Base-by-base conservation (phyloP, 495 filamentous ascomycete genomes). In the Cercophora sp. region DNA sequence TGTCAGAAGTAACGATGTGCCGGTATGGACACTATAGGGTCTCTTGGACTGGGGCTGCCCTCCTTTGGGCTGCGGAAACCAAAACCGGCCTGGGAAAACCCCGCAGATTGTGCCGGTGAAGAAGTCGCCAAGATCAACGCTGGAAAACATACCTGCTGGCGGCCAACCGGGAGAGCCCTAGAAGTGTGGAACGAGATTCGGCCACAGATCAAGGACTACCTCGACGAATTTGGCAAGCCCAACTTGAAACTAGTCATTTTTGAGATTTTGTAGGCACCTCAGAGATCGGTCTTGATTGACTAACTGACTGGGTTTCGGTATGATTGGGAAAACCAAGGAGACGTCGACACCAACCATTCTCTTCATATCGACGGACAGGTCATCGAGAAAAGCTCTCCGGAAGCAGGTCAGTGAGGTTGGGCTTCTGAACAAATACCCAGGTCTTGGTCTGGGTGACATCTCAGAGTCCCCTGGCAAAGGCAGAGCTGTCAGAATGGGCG, bases 301-400 rank as follows among this genome's bases (percentile, higher is more conserved):
- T n/a, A n/a, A n/a, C n/a, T n/a, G n/a, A n/a, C n/a, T n/a, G n/a
- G n/a, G n/a, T n/a, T n/a, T n/a, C n/a, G 13, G 29, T 22, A 42
- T 42, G 39, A 42, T 42, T 42, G 39, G 39, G 15, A 42, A 42
- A 19, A 42, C 39, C 5, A 15, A 42, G 20, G 39, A 42, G 39
- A 42, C 39, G 2, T 15, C 39, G 5, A 19, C 15, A 15, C 39
- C 39, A 15, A 42, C 39, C 10, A 19, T 42, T 42, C 39, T 42
- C 4, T 5, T 42, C 39, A 19, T n/a, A n/a, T 42, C 39, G 4
- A 23, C 5, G 2, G 39, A 42, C 19, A 42, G 20, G 16, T 3
- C 39, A 19, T 5, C 39, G 2, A 42, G 5, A 11, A 20, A 22
- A 42, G 13, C 29, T 32, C 6, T 32, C 6, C 29, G 29, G 29